Conservation (phyloP, 129 eudicot genomes). For the Lactuca sativa region DNA sequence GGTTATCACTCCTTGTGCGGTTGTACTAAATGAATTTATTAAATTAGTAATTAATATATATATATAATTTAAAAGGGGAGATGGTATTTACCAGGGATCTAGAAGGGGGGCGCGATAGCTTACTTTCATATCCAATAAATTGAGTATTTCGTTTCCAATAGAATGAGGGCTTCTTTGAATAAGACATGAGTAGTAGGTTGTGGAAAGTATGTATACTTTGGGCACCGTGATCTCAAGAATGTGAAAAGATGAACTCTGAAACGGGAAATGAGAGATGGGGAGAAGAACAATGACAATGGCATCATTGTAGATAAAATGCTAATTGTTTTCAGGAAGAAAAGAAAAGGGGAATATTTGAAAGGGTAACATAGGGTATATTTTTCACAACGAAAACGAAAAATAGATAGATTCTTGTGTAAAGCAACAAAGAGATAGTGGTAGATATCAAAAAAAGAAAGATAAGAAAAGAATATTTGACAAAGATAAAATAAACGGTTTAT, state of each 20-base stretch:
- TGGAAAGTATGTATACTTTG: conserved; percentile 39
- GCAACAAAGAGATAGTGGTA: conserved; percentile 38
- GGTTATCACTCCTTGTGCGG: no score
- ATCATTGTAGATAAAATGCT: conserved; percentile 57
- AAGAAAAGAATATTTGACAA: conserved; percentile 36
- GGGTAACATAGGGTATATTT: conserved; percentile 37
- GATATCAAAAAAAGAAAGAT: conserved; percentile 38
- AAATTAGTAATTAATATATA: no score
- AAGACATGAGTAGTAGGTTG: conserved; percentile 52
- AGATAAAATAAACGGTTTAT: conserved; percentile 19
- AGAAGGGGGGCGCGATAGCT: conserved; percentile 67
- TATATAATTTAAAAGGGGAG: conserved; percentile 2
- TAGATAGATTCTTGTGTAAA: conserved; percentile 66
- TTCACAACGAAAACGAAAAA: conserved; percentile 34
- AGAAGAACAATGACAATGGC: conserved; percentile 65
- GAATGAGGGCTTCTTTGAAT: conserved; percentile 53
- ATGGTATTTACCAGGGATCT: conserved; percentile 56
- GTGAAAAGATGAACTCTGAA: conserved; percentile 28
- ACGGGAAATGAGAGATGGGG: conserved; percentile 40
- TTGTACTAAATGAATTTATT: no score
- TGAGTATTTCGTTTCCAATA: conserved; percentile 51
- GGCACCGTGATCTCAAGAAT: conserved; percentile 39
- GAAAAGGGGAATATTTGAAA: conserved; percentile 42
- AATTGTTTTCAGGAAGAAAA: conserved; percentile 25
- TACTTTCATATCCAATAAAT: conserved; percentile 79